These are phyloP conservation scores for Ophiorrhiza pumila DNA, from an alignment of 257 asterid species.

Conservation along the genomic window DNA sequence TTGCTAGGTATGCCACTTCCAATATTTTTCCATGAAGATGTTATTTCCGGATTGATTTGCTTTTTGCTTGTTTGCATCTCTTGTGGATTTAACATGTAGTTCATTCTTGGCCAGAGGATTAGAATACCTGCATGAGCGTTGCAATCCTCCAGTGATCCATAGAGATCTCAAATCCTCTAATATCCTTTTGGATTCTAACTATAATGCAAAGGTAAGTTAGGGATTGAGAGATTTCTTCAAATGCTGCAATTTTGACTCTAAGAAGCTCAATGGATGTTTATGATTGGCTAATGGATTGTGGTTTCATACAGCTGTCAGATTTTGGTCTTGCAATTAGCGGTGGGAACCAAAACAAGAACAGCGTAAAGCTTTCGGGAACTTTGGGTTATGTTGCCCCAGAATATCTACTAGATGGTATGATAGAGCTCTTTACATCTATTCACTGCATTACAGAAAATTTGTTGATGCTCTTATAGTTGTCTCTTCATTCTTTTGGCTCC, in stretches of 20 bases:
- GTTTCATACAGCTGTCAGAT: constrained; percentile 69
- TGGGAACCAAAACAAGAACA: constrained; percentile 52
- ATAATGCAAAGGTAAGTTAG: constrained; percentile 75
- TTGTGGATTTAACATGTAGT: neutral
- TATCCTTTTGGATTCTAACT: constrained; percentile 76
- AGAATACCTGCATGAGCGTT: constrained; percentile 83
- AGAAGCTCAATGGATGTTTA: neutral
- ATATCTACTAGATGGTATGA: constrained; percentile 75
- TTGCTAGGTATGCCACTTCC: constrained; percentile 59
- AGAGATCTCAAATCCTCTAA: constrained; percentile 88
- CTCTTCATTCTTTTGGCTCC: neutral
- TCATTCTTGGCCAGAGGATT: constrained; percentile 58
- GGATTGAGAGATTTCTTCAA: constrained; percentile 4
- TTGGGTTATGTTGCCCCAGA: constrained; percentile 91
- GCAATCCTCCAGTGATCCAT: constrained; percentile 83
- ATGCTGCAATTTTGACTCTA: neutral
- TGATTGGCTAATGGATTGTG: constrained; percentile 14
- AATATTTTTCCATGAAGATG: neutral
- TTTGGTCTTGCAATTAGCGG: constrained; percentile 80
- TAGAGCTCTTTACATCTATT: neutral
- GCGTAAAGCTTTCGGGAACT: constrained; percentile 79
- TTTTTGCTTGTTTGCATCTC: neutral
- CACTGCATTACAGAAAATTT: neutral
- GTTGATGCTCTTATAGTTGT: neutral
- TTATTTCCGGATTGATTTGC: neutral